Evolutionary conservation across 805 yeast species (phyloP), one percentile per base, ranked within the genome.

Genomic region (Schizosaccharomyces octosporus): DNA sequence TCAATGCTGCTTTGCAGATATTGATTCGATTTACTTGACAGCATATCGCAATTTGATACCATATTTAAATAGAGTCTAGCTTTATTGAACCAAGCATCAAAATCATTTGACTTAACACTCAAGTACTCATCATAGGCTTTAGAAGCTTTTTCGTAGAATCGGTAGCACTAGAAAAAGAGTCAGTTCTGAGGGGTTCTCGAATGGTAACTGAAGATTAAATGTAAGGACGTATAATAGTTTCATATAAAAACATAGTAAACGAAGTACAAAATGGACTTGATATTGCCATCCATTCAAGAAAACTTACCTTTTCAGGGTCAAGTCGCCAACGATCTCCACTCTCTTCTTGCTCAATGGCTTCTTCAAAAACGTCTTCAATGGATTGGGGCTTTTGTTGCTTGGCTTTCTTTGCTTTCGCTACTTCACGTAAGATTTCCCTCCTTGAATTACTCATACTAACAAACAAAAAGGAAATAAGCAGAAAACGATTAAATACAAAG

Each of bases 321-420:
- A 51, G 32, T 15, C 57, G 31, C 57, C 57, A 51, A 13, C 57
- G 57, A 17, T 51, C 57, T 17, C 57, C 57, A 51, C 57, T 51
- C 27, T 51, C 57, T 51, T 51, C 57, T 51, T n/a, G 57, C 9
- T 51, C 57, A 51, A 51, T 51, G n/a, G 57, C 57, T 24, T 17
- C 27, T 51, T 51, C 57, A 51, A 51, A 51, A 17, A 51, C 19
- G n/a, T 51, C 57, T 17, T 24, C 62, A 55, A 32, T 13, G n/a
- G 45, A 17, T 21, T 31, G 42, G 7, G 21, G 24, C 55, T 61
- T 24, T 21, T 32, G 13, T 27, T 17, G 31, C 27, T 51, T 51
- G 5, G 36, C 36, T 24, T 51, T 51, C 27, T 45, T 45, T 17
- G 51, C 27, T 24, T 45, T 45, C 2, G 27, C 27, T 45, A 11